phyloP scores from a whole-genome alignment of 306 rosid species.

The Potentilla sterilis region DNA sequence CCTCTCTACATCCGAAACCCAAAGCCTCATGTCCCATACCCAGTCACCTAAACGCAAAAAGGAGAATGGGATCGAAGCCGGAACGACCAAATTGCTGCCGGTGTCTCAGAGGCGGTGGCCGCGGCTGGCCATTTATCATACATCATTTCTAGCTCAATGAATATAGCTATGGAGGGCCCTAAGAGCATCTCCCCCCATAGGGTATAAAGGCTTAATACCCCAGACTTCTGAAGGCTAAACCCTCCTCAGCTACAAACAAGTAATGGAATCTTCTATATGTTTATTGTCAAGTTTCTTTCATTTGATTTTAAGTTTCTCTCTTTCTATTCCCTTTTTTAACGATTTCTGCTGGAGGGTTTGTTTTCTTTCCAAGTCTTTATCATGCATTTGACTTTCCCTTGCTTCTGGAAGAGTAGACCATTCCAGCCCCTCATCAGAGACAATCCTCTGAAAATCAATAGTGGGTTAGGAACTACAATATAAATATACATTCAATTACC shows the following conservation, averaged over 20 bases:
- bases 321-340: background rate
- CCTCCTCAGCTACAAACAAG: background rate
- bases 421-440: constrained; percentile 1
- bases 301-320: background rate
- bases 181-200: no score
- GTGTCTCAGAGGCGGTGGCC: background rate
- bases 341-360: background rate
- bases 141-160: no score
- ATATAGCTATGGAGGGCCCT: background rate
- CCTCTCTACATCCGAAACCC: background rate
- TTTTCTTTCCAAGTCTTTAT: background rate
- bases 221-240: background rate
- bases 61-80: background rate
- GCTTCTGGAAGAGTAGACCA: background rate
- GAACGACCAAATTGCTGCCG: background rate
- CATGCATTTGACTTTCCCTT: constrained; percentile 2
- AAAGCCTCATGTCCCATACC: background rate
- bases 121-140: background rate
- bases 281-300: background rate
- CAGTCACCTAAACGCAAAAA: background rate
- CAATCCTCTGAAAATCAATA: background rate
- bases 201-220: background rate
- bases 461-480: background rate
- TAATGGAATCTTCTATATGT: background rate
- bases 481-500: background rate